Evolutionary conservation across 805 yeast genomes (phyloP).

Genomic region (Sugiyamaella lignohabitans): DNA sequence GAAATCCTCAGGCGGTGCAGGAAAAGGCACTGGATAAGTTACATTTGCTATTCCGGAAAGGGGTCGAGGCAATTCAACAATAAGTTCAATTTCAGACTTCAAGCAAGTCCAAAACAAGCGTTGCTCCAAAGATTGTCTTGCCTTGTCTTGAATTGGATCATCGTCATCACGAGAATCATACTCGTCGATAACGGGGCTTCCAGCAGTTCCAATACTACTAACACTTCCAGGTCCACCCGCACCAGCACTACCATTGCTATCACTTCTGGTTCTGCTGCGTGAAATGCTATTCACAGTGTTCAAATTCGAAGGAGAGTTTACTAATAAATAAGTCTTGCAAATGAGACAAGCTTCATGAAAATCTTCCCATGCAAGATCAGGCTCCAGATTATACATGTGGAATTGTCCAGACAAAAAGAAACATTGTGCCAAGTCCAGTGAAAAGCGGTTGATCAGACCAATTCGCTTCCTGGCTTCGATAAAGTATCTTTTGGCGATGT

Average conservation of each 20-base stretch:
- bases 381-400: slow-evolving; percentile 17
- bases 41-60: slow-evolving; percentile 15
- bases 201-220: not conserved
- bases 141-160: not conserved
- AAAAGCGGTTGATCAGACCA: slow-evolving; percentile 11
- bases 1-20: slow-evolving; percentile 15
- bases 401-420: slow-evolving; percentile 14
- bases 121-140: slow-evolving; percentile 14
- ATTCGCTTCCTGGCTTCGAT: slow-evolving; percentile 17
- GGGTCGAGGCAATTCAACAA: slow-evolving; percentile 14
- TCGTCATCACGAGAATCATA: not conserved
- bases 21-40: slow-evolving; percentile 15
- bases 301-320: not conserved
- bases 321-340: slow-evolving; percentile 11
- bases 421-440: slow-evolving; percentile 16
- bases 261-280: not conserved
- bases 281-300: not conserved
- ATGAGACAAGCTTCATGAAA: slow-evolving; percentile 17
- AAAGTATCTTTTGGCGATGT: slow-evolving; percentile 13
- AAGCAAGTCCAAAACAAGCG: slow-evolving; percentile 18
- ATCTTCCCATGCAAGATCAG: slow-evolving; percentile 16
- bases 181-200: not conserved
- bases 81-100: slow-evolving; percentile 15
- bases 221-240: no score
- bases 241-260: not conserved